Base-by-base conservation (phyloP, 2,329 filamentous ascomycete species). In the Kalmusia sp. region DNA sequence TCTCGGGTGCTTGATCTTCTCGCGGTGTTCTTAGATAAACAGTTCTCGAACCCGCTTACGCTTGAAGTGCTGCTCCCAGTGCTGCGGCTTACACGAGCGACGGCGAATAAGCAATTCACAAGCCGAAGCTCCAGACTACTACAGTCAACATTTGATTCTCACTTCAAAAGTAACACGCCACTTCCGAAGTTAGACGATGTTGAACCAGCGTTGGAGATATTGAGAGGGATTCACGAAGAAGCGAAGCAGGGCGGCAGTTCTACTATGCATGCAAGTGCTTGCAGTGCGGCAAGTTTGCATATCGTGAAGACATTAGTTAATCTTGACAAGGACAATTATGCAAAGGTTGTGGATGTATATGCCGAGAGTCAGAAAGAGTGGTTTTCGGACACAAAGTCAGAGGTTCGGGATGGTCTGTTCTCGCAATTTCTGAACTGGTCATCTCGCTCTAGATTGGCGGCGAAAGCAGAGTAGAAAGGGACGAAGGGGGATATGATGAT, bases 1-100 rank as follows among this genome's bases (percentile, higher is more conserved):
- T 91, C 91, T 74, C 90, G 93, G 35, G 89, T 97, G 5, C 84
- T 98, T 4, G 95, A 98, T 68, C 83, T 98, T 1, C 81, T 98
- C 9, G 86, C 89, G 55, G 89, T 95, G 58, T 98, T 92, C 73
- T 82, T 95, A 59, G 92, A 90, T 72, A 88, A 89, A 63, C 88
- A 95, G 74, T 84, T 89, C 51, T 82, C 82, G 19, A 89, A 87
- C 63, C 76, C 83, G 1, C 78, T 93, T 1, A 84, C 87, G 0
- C 84, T 95, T 37, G 80, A 86, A 31, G 75, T 95, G 7, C 78
- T 97, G 5, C 72, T 93, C 6, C 92, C 93, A 0, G 80, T 97
- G 0, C 80, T 96, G n/a, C 79, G 82, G 38, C 84, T 95, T 35
- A 86, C 91, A 39, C 87, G 91, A 51, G 88, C 84, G n/a, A 95